phyloP scores from a whole-genome alignment of 331 rosid species.

The Phaseolus coccineus region DNA sequence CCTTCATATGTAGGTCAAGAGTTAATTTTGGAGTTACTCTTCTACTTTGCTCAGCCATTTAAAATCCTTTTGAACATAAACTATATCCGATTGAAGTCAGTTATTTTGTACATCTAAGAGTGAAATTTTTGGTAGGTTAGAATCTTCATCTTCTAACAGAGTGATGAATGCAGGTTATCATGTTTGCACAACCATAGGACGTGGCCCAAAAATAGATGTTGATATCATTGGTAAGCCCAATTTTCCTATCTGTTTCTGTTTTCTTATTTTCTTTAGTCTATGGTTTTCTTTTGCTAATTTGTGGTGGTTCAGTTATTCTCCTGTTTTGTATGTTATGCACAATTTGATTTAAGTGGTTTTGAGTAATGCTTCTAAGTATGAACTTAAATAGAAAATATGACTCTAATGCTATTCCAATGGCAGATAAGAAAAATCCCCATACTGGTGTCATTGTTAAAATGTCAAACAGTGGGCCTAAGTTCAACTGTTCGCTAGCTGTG shows the following conservation, averaged over 20 bases:
- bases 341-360: slow-evolving; percentile 35
- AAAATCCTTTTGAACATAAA: not conserved
- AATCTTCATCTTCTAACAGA: slow-evolving; percentile 47
- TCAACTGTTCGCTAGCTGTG: slow-evolving; percentile 86
- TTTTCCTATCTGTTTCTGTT: slow-evolving; percentile 29
- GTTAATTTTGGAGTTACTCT: slow-evolving; percentile 8
- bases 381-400: slow-evolving; percentile 35
- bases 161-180: slow-evolving; percentile 73
- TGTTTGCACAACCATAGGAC: slow-evolving; percentile 78
- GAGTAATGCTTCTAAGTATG: slow-evolving; percentile 21
- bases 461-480: slow-evolving; percentile 62
- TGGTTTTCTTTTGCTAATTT: slow-evolving; percentile 26
- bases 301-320: slow-evolving; percentile 34
- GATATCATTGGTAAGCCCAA: slow-evolving; percentile 67
- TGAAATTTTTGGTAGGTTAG: slow-evolving; percentile 27
- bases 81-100: slow-evolving; percentile 7
- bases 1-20: slow-evolving; percentile 34
- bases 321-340: slow-evolving; percentile 20
- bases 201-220: slow-evolving; percentile 55
- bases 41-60: slow-evolving; percentile 16
- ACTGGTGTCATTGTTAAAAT: slow-evolving; percentile 79
- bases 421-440: slow-evolving; percentile 82
- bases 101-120: not conserved
- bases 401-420: slow-evolving; percentile 46
- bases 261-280: slow-evolving; percentile 27